Percentiles rank a stretch among this genome's conserved stretches.
These are phyloP conservation scores for Xylariaceae sp. DNA, from an alignment of 2,329 filamentous ascomycete species.

Conservation along the genomic window DNA sequence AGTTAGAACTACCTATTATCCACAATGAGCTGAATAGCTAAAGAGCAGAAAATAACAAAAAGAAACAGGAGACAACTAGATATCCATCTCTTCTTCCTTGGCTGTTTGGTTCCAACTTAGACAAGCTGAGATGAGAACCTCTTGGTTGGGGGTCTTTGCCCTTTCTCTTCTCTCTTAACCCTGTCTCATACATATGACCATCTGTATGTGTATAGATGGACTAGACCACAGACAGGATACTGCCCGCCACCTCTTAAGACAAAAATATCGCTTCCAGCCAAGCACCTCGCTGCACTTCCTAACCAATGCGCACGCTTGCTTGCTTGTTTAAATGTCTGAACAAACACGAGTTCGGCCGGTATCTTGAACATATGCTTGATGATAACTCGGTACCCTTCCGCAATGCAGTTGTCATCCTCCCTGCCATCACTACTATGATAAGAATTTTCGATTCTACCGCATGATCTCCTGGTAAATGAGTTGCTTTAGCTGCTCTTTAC, in stretches of 20 bases:
- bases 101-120: background rate
- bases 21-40: too few species aligned
- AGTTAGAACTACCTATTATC: too few species aligned
- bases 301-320: conserved; percentile 16
- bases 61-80: background rate
- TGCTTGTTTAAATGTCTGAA: conserved; percentile 6
- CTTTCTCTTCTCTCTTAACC: too few species aligned
- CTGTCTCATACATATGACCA: too few species aligned
- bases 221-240: conserved; percentile 1
- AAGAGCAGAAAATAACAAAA: background rate
- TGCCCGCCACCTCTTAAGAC: background rate
- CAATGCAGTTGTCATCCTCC: background rate
- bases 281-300: conserved; percentile 7
- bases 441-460: conserved; percentile 49
- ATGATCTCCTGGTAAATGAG: conserved; percentile 98
- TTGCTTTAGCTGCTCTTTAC: conserved; percentile 97
- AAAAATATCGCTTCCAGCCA: too few species aligned
- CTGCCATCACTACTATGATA: background rate
- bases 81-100: background rate
- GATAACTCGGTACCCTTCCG: conserved; percentile 6
- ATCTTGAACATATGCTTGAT: conserved; percentile 18
- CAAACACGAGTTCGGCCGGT: conserved; percentile 16
- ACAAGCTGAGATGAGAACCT: background rate
- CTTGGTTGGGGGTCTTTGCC: background rate
- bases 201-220: conserved; percentile 15